Evolutionary conservation across 2,329 filamentous ascomycete species (phyloP).

Genomic region (Aureobasidium sp.): DNA sequence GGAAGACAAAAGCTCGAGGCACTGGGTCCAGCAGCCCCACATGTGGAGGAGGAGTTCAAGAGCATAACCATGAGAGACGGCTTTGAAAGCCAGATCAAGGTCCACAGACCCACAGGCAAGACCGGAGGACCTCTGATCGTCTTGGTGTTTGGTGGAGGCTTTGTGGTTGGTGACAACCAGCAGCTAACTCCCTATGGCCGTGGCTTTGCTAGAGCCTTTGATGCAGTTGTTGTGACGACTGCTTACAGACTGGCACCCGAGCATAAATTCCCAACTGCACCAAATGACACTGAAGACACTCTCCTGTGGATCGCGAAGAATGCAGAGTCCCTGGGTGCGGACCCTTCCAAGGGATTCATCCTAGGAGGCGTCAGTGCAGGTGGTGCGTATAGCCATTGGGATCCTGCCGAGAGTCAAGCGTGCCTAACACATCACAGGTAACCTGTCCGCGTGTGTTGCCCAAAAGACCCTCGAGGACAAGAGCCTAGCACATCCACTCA

Average conservation of each 20-base stretch:
- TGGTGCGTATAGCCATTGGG: slow-evolving; percentile 19
- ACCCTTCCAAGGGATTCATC: slow-evolving; percentile 42
- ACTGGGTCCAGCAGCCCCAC: slow-evolving; percentile 9
- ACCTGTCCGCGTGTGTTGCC: slow-evolving; percentile 33
- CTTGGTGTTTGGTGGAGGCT: slow-evolving; percentile 26
- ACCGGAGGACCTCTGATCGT: slow-evolving; percentile 23
- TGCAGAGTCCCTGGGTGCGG: slow-evolving; percentile 33
- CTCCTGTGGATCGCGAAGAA: slow-evolving; percentile 40
- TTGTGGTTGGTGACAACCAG: slow-evolving; percentile 23
- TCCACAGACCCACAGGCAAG: slow-evolving; percentile 24
- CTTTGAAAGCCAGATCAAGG: slow-evolving; percentile 27
- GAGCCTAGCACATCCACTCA: slow-evolving; percentile 37
- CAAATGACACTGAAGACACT: slow-evolving; percentile 41
- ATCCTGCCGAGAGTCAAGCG: neutral
- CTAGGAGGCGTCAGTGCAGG: slow-evolving; percentile 45
- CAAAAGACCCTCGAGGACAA: slow-evolving; percentile 37
- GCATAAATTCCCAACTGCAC: slow-evolving; percentile 38
- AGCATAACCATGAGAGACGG: slow-evolving; percentile 30
- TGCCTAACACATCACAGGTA: slow-evolving; percentile 18
- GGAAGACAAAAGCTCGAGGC: slow-evolving; percentile 8
- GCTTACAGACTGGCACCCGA: slow-evolving; percentile 43
- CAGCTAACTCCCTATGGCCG: slow-evolving; percentile 23
- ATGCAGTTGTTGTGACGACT: slow-evolving; percentile 38
- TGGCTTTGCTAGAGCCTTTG: slow-evolving; percentile 25
- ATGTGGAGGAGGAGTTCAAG: slow-evolving; percentile 17